Percentiles rank a stretch among this genome's conserved stretches.
phyloP scores from a whole-genome alignment of 768 basidiomycete species.

The Hirschioporus abietinus region DNA sequence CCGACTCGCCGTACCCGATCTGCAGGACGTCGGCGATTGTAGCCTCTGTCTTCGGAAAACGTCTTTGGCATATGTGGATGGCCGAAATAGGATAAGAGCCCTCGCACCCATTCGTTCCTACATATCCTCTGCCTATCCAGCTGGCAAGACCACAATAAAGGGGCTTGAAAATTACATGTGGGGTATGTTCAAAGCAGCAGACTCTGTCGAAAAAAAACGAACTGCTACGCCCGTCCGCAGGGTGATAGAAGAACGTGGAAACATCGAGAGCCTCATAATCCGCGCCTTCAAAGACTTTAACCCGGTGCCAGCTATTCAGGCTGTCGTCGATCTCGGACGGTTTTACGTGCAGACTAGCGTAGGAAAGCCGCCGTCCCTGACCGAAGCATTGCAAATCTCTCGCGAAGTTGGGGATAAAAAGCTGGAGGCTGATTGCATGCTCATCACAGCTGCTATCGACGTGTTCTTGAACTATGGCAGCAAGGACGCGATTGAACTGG shows the following conservation, averaged over 20 bases:
- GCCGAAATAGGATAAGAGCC: neutral
- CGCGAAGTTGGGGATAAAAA: neutral
- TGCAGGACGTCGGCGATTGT: neutral
- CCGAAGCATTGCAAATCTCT: neutral
- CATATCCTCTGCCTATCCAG: neutral
- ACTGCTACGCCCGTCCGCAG: neutral
- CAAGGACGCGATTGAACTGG: neutral
- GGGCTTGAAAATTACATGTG: neutral
- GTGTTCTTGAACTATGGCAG: neutral
- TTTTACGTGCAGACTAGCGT: neutral
- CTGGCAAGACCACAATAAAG: neutral
- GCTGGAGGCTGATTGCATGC: neutral
- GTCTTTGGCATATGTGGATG: neutral
- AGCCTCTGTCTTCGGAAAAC: neutral
- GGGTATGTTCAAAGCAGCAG: neutral
- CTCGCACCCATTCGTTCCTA: neutral
- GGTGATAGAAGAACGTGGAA: neutral
- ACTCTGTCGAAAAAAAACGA: neutral
- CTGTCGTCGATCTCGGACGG: neutral
- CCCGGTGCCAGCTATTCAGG: neutral
- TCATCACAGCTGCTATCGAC: neutral
- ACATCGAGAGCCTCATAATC: neutral
- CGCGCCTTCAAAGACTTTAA: neutral
- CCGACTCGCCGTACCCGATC: neutral
- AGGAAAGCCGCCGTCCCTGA: neutral